A percentile compares a stretch with the other conserved stretches of the same genome.
phyloP scores from a whole-genome alignment of 1,284 basidiomycete genomes.

The Cutaneotrichosporon sp. region DNA sequence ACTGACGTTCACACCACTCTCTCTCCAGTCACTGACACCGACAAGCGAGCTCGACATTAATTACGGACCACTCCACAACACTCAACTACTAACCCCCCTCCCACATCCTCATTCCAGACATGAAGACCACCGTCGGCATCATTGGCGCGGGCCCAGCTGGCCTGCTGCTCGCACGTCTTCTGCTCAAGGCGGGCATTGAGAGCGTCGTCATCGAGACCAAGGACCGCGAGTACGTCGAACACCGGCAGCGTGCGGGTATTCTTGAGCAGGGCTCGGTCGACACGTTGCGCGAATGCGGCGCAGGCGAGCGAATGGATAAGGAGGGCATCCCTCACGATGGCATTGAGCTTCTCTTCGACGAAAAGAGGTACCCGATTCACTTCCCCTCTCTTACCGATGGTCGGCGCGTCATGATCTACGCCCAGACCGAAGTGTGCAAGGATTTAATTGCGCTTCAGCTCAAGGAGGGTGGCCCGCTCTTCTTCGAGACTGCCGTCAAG shows the following conservation, averaged over 20 bases:
- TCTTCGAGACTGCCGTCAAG: conserved; percentile 20
- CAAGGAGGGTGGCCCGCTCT: conserved; percentile 23
- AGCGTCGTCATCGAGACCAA: conserved; percentile 26
- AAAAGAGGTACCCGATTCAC: conserved; percentile 23
- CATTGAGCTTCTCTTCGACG: conserved; percentile 27
- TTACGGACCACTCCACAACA: no score
- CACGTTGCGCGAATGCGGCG: conserved; percentile 23
- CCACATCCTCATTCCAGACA: neutral
- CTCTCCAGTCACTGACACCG: no score
- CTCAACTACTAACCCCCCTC: neutral
- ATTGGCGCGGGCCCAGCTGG: conserved; percentile 26
- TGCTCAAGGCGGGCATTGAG: conserved; percentile 21
- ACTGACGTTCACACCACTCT: no score
- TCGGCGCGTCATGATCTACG: conserved; percentile 29
- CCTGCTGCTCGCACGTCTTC: conserved; percentile 25
- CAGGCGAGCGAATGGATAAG: conserved; percentile 26
- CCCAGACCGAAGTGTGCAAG: conserved; percentile 30
- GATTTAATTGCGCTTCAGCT: conserved; percentile 28
- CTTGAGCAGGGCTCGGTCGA: conserved; percentile 29
- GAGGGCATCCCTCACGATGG: conserved; percentile 28
- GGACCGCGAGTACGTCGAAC: conserved; percentile 30
- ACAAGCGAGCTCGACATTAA: no score
- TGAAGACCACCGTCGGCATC: conserved; percentile 28
- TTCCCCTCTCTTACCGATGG: conserved; percentile 25
- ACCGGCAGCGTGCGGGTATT: conserved; percentile 28